Evolutionary conservation across 768 basidiomycete genomes (phyloP).

Genomic region (Asterophora parasitica): DNA sequence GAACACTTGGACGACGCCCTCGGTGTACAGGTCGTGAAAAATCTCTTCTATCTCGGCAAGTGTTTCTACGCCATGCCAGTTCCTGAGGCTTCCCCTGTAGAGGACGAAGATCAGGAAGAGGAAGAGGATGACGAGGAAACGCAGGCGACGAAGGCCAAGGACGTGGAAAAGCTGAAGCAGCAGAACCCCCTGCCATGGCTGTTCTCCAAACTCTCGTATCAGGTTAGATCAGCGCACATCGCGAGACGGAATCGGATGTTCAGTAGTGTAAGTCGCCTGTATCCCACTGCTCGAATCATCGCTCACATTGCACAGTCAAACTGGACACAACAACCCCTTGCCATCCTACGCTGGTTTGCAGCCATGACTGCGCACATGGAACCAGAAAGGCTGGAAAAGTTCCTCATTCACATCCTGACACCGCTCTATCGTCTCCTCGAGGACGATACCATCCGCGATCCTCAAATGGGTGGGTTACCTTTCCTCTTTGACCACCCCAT

Average conservation of each 20-base stretch:
- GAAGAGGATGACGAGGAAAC: constrained; percentile 26
- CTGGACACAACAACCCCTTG: constrained; percentile 79
- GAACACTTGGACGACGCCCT: constrained; percentile 67
- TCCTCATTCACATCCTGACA: constrained; percentile 78
- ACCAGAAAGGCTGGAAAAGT: constrained; percentile 49
- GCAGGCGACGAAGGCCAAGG: constrained; percentile 19
- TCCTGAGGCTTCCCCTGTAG: constrained; percentile 11
- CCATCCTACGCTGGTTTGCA: constrained; percentile 89
- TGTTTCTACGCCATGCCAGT: constrained; percentile 54
- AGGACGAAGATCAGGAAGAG: constrained; percentile 21
- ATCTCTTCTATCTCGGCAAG: constrained; percentile 89
- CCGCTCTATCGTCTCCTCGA: constrained; percentile 86
- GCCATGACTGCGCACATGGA: constrained; percentile 81
- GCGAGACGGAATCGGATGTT: constrained; percentile 53
- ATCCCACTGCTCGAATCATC: not conserved
- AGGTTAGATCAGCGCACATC: constrained; percentile 73
- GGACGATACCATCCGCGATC: constrained; percentile 78
- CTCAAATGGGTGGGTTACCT: constrained; percentile 62
- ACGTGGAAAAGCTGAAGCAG: constrained; percentile 24
- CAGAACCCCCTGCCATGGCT: constrained; percentile 79
- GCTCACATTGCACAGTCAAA: constrained; percentile 44
- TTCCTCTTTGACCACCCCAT: too few species aligned
- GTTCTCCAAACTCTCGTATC: constrained; percentile 91
- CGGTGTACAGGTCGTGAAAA: constrained; percentile 86
- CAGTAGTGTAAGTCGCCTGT: constrained; percentile 34